Base-by-base conservation (phyloP, 108 stramenopile genomes). In the Bacterosira constricta region DNA sequence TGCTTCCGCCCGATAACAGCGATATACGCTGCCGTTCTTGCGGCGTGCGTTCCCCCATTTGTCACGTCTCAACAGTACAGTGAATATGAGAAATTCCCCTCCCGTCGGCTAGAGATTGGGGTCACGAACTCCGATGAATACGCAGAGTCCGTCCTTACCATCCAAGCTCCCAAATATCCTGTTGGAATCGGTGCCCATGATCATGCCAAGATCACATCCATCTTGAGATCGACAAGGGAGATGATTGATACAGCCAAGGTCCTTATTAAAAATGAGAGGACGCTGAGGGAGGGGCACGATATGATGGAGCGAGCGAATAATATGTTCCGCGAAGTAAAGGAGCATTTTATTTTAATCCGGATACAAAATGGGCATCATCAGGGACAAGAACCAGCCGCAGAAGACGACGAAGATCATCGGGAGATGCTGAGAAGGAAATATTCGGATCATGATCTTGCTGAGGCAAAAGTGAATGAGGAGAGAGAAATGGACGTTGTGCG, bases 281-380 rank as follows among this genome's bases (percentile, higher is more conserved):
- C 50, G 41, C 18, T 1, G 18, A 56, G 27, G 6, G 61, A 63
- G 54, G 72, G 42, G 20, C 39, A 35, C 3, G 42, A 73, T 21
- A 73, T 73, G 47, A 42, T 73, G 44, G 29, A 55, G 29, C n/a
- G 35, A 1, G 72, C 72, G 25, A 73, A 51, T 21, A 30, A 52
- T 39, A 65, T 63, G 44, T 73, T 73, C 38, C 35, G 42, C 0
- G 72, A 64, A 63, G 72, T 60, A 11, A 73, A 57, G 44, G 55
- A 47, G 6, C 63, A 64, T 30, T 31, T 73, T 51, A 12, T 12
- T 29, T 2, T 34, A 41, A 35, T 13, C 13, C 45, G 54, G 35
- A 11, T 15, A 1, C 35, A 6, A 36, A 27, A 21, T 8, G 49
- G 25, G 17, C 35, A 3, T n/a, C n/a, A n/a, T n/a, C n/a, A n/a